A percentile compares a stretch with the other conserved stretches of the same genome.
Evolutionary conservation across 257 asterid genomes (phyloP).

Genomic region (Henckelia pumila): DNA sequence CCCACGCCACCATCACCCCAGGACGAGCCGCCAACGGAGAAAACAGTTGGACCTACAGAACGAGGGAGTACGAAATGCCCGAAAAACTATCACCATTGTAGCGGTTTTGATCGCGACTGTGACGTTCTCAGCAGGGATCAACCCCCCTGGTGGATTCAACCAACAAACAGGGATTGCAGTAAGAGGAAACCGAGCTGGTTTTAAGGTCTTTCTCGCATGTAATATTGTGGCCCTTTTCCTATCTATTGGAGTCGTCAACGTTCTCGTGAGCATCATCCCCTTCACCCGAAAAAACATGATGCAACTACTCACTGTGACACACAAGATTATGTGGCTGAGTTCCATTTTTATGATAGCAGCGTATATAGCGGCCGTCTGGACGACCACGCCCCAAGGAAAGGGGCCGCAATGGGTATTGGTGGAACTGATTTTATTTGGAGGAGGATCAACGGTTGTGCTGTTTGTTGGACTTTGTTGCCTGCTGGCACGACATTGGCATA

Average conservation of each 20-base stretch:
- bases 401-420: conserved; percentile 29
- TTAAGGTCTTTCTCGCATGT: conserved; percentile 46
- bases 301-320: conserved; percentile 38
- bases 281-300: conserved; percentile 42
- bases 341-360: conserved; percentile 45
- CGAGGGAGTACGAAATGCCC: conserved; percentile 47
- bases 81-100: conserved; percentile 43
- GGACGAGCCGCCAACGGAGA: conserved; percentile 22
- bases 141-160: conserved; percentile 55
- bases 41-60: conserved; percentile 42
- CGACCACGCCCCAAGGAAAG: conserved; percentile 40
- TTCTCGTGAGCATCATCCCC: conserved; percentile 50
- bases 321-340: conserved; percentile 55
- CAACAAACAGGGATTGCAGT: conserved; percentile 31
- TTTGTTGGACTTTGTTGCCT: conserved; percentile 39
- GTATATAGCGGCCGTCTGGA: conserved; percentile 48
- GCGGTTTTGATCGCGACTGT: conserved; percentile 50
- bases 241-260: conserved; percentile 46
- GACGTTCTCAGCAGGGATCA: conserved; percentile 50
- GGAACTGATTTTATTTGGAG: conserved; percentile 41
- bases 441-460: conserved; percentile 41
- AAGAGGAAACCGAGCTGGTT: conserved; percentile 31
- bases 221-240: conserved; percentile 49
- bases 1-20: conserved; percentile 23
- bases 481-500: conserved; percentile 41